phyloP scores from a whole-genome alignment of 2,329 filamentous ascomycete genomes.

The Phaeosphaeriaceae sp. region DNA sequence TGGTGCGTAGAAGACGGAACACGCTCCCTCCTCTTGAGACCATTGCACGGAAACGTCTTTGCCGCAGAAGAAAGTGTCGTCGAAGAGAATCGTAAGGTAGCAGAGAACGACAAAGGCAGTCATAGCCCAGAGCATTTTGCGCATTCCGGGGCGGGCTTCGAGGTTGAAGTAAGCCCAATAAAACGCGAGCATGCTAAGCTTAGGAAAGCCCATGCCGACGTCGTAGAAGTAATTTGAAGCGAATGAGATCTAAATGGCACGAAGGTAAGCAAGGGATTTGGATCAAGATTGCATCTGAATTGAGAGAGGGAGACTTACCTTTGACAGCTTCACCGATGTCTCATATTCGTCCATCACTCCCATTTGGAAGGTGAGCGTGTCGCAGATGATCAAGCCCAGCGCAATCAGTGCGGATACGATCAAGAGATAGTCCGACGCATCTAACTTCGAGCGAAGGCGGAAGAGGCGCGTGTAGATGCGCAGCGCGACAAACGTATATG shows the following conservation, averaged over 20 bases:
- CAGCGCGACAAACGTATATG: constrained; percentile 24
- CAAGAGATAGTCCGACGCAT: constrained; percentile 24
- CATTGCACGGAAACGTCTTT: constrained; percentile 24
- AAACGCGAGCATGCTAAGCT: constrained; percentile 33
- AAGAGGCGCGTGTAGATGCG: constrained; percentile 23
- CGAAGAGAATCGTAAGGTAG: constrained; percentile 28
- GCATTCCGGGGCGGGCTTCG: constrained; percentile 21
- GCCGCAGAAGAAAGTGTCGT: constrained; percentile 32
- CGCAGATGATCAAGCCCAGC: constrained; percentile 22
- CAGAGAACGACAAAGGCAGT: constrained; percentile 26
- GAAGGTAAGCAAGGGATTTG: too few species aligned
- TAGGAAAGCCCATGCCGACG: constrained; percentile 32
- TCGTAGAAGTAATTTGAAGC: constrained; percentile 35
- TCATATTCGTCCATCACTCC: constrained; percentile 26
- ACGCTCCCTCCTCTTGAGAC: constrained; percentile 30
- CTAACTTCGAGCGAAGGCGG: constrained; percentile 20
- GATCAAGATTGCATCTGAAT: too few species aligned
- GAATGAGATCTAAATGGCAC: constrained; percentile 24
- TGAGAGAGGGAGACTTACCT: constrained; percentile 9
- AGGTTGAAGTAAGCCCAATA: constrained; percentile 33
- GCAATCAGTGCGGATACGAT: constrained; percentile 16
- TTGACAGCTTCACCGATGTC: constrained; percentile 24
- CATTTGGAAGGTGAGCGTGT: constrained; percentile 25
- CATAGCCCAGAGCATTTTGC: constrained; percentile 28
- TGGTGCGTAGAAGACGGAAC: constrained; percentile 30